Evolutionary conservation across 2,329 filamentous ascomycete genomes (phyloP), one percentile per base, ranked within the genome.

Genomic region (Stagonosporopsis vannaccii): DNA sequence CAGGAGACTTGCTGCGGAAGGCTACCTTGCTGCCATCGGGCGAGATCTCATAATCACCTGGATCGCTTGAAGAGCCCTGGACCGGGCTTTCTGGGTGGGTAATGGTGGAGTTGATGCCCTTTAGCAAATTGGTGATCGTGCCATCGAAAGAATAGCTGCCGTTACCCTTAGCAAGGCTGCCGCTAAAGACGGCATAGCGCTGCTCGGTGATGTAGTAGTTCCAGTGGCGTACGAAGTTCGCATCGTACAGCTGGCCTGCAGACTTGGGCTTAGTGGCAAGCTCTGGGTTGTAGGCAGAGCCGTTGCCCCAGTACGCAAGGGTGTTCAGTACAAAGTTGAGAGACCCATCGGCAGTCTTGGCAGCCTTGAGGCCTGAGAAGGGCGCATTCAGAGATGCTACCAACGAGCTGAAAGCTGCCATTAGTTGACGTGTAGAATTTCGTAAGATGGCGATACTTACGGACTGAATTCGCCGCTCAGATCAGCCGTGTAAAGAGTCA

Each of bases 181-280:
- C 88, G 37, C 90, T 90, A 81, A 90, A 95, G 22, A 97, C 81
- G 2, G 89, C 84, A 67, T 87, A 89, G 59, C 84, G 86, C 67
- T 91, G 87, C 33, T 86, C 83, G 0, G 84, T 85, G 35, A 87
- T 81, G 78, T 90, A 96, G 11, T 82, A 76, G 72, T 96, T 90
- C 91, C 91, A 96, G 69, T 96, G 90, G 20, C 91, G 85, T 28
- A 91, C 89, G 67, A 90, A 95, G 42, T 92, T 85, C 49, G 84
- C 85, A 26, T 86, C 85, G 72, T 95, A 95, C 22, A 92, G 82
- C 67, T 86, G 87, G 23, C 85, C 91, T 2, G 84, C 83, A 33
- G 87, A 88, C 25, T 82, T 77, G 1, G 84, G 80, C 64, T 85
- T 84, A 49, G 82, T 78, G 20, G 84, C 87, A 6, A 82, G 79